Conservation (phyloP, 805 yeast species). For the Ogataea paraovalis region DNA sequence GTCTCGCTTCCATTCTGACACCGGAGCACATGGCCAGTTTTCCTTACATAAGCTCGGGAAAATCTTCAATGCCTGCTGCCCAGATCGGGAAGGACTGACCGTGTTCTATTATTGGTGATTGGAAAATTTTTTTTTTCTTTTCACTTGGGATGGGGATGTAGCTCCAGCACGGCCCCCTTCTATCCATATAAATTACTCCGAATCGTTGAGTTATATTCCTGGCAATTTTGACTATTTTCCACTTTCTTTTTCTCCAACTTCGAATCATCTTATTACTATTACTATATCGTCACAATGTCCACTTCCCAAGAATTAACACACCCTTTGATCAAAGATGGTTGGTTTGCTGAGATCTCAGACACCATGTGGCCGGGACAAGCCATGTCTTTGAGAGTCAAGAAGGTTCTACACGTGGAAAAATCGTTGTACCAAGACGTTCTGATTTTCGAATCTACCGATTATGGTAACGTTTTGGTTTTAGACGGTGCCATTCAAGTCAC, state of each 20-base stretch:
- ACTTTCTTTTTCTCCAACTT: not conserved
- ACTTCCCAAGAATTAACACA: conserved; percentile 41
- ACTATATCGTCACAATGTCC: conserved; percentile 8
- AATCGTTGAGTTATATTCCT: no score
- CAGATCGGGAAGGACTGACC: not conserved
- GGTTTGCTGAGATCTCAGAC: conserved; percentile 94
- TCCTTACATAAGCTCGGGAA: not conserved
- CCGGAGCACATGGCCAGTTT: not conserved
- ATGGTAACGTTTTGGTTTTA: conserved; percentile 83
- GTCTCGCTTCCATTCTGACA: not conserved
- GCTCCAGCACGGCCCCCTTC: not conserved
- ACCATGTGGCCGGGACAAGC: conserved; percentile 99
- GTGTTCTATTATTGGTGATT: not conserved
- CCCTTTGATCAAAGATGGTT: conserved; percentile 73
- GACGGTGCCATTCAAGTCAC: conserved; percentile 91
- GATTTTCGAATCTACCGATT: conserved; percentile 68
- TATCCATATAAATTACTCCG: no score
- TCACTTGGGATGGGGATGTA: not conserved
- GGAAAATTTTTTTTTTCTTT: not conserved
- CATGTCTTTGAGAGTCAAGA: conserved; percentile 71
- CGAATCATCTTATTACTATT: no score
- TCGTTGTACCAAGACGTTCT: conserved; percentile 80
- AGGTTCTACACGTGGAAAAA: conserved; percentile 60
- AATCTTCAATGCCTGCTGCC: not conserved
- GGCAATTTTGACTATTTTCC: not conserved